These are phyloP conservation scores for Chalciporus chontae DNA, from an alignment of 768 basidiomycete genomes.

Conservation along the genomic window DNA sequence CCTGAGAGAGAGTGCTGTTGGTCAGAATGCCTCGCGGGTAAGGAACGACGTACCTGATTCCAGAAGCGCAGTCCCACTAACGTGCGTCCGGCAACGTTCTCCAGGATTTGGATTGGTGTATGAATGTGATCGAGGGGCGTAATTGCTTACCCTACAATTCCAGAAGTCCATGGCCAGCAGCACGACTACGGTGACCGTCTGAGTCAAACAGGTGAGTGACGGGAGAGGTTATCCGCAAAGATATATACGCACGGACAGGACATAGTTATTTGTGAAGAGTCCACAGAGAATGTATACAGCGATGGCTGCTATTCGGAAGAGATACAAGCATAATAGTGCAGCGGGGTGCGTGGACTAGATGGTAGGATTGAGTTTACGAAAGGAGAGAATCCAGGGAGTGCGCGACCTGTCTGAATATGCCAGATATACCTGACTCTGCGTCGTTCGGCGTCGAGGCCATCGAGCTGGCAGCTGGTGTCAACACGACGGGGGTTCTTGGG, in stretches of 20 bases:
- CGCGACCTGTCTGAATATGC: constrained; percentile 72
- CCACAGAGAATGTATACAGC: constrained; percentile 92
- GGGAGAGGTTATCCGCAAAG: not conserved
- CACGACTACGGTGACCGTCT: constrained; percentile 91
- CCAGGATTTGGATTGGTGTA: constrained; percentile 4
- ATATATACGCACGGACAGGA: constrained; percentile 70
- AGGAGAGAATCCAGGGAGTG: constrained; percentile 3
- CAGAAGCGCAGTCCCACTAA: constrained; percentile 95
- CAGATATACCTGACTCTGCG: constrained; percentile 76
- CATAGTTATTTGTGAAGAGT: constrained; percentile 85
- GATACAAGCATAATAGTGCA: constrained; percentile 82
- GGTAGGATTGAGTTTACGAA: constrained; percentile 10
- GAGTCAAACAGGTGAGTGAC: constrained; percentile 5
- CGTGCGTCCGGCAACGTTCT: constrained; percentile 93
- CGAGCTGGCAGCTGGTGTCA: constrained; percentile 50
- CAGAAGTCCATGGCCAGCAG: constrained; percentile 97
- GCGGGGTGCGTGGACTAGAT: constrained; percentile 74
- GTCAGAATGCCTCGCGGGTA: not conserved
- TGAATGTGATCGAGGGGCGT: not conserved
- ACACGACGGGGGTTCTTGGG: no score
- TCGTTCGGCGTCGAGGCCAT: constrained; percentile 59
- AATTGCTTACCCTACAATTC: constrained; percentile 79
- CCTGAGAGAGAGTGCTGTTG: constrained; percentile 39
- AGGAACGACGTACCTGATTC: constrained; percentile 67
- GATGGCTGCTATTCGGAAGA: constrained; percentile 88